A percentile compares a stretch with the other conserved stretches of the same genome.
Evolutionary conservation across 805 yeast species (phyloP).

Genomic region (Yarrowia sp.): DNA sequence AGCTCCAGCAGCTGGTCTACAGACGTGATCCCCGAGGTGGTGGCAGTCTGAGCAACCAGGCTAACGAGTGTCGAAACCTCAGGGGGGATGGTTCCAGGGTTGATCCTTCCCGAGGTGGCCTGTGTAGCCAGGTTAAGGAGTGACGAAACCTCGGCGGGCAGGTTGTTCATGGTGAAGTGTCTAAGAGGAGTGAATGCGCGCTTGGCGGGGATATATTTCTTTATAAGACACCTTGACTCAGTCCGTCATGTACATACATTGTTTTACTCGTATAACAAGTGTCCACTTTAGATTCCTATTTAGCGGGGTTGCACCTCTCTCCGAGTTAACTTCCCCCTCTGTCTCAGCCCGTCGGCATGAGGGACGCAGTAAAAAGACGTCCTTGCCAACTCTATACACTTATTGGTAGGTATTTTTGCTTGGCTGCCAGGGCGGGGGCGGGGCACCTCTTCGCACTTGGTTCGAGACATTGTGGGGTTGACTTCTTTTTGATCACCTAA

Average conservation of each 20-base stretch:
- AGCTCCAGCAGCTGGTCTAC: not conserved
- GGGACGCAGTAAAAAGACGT: not conserved
- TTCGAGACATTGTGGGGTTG: constrained; percentile 1
- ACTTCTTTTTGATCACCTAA: not conserved
- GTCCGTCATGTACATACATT: not conserved
- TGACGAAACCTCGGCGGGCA: no score
- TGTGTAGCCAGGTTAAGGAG: no score
- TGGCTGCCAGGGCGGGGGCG: constrained; percentile 7
- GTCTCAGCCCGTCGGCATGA: not conserved
- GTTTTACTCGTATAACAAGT: not conserved
- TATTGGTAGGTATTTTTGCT: not conserved
- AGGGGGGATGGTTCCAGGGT: no score
- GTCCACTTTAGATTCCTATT: not conserved
- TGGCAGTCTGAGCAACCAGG: not conserved
- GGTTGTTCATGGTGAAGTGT: not conserved
- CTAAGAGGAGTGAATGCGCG: not conserved
- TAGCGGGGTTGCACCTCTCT: constrained; percentile 2
- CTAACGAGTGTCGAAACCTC: not conserved
- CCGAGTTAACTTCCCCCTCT: constrained; percentile 9
- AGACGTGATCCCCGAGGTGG: not conserved
- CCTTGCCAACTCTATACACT: not conserved
- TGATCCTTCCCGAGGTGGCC: no score
- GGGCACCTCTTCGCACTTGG: not conserved
- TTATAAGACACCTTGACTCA: constrained; percentile 10
- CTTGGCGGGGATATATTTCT: not conserved